phyloP scores from a whole-genome alignment of 2,329 filamentous ascomycete species.

The Talaromyces amestolkiae region DNA sequence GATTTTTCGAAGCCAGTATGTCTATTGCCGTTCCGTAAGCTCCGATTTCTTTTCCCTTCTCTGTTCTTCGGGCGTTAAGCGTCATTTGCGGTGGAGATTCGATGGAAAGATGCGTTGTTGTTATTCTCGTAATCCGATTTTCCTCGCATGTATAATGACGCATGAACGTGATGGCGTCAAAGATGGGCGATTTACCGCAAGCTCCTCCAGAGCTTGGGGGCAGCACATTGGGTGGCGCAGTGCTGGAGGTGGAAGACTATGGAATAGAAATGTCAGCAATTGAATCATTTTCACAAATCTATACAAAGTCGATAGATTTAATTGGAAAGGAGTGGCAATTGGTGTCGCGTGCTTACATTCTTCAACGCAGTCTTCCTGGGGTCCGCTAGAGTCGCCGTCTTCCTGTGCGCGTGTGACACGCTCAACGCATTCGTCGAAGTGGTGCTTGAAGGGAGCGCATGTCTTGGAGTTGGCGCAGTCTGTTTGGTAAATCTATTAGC shows the following conservation, averaged over 20 bases:
- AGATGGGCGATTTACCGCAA: slow-evolving; percentile 67
- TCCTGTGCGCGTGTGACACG: slow-evolving; percentile 72
- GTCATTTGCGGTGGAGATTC: background rate
- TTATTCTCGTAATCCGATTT: background rate
- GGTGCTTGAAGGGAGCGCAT: slow-evolving; percentile 89
- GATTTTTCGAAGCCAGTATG: background rate
- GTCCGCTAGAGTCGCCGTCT: slow-evolving; percentile 66
- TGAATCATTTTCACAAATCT: background rate
- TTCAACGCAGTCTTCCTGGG: slow-evolving; percentile 95
- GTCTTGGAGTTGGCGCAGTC: slow-evolving; percentile 85
- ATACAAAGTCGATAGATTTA: background rate
- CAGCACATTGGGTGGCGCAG: slow-evolving; percentile 89
- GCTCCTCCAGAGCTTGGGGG: slow-evolving; percentile 89
- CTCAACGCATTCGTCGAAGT: slow-evolving; percentile 97
- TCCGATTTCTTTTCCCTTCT: slow-evolving; percentile 8
- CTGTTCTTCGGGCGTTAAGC: slow-evolving; percentile 8
- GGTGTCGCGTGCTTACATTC: slow-evolving; percentile 71
- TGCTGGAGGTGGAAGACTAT: slow-evolving; percentile 97
- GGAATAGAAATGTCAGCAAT: background rate
- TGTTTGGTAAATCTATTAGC: slow-evolving; percentile 39
- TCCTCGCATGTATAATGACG: slow-evolving; percentile 1
- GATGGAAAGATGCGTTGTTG: background rate
- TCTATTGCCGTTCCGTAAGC: slow-evolving; percentile 2
- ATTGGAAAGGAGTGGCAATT: background rate
- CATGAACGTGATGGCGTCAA: background rate